Evolutionary conservation across 2,329 filamentous ascomycete genomes (phyloP), one percentile per base, ranked within the genome.

Genomic region (Alternaria triticimaculans): DNA sequence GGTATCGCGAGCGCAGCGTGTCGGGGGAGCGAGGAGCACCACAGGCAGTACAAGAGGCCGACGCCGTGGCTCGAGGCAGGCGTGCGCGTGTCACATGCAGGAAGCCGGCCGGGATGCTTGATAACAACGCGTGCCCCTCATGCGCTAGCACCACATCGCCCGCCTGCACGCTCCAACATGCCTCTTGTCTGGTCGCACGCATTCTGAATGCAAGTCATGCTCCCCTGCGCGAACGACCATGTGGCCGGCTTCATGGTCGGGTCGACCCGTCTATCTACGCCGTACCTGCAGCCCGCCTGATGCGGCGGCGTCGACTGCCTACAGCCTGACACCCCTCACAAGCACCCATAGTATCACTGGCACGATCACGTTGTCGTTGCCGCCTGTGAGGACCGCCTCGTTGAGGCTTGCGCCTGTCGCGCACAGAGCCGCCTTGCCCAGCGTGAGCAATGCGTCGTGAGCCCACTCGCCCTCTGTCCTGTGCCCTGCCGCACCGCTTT

Each of bases 351-450:
- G 82, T 55, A 97, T 89, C 61, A 99, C 89, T 5, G 96, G 96
- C 67, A 98, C 95, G 67, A 98, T 90, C 18, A 99, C 96, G 84
- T 99, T 99, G 84, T 99, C 96, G 80, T 99, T 99, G 28, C 95
- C 96, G 3, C 96, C 96, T 14, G 96, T 98, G 67, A 99, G 83
- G 50, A 97, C 95, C 25, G 96, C 94, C 83, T 99, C 96, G 56
- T 96, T 97, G 71, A 97, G 85, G 80, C 94, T 97, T 26, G 94
- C 93, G 62, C 94, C 88, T 9, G 55, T 66, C 6, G 92, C 94
- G 68, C 94, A 96, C 51, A 92, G 76, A 5, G 85, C 83, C 11
- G 91, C 89, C 76, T 95, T 96, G 18, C 70, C 71, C 25, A 82
- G 58, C 14, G 82, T 79, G 28, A 77, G 72, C 2, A 72, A 33